Conservation (phyloP, 2,329 filamentous ascomycete species). For the Tothia fuscella region DNA sequence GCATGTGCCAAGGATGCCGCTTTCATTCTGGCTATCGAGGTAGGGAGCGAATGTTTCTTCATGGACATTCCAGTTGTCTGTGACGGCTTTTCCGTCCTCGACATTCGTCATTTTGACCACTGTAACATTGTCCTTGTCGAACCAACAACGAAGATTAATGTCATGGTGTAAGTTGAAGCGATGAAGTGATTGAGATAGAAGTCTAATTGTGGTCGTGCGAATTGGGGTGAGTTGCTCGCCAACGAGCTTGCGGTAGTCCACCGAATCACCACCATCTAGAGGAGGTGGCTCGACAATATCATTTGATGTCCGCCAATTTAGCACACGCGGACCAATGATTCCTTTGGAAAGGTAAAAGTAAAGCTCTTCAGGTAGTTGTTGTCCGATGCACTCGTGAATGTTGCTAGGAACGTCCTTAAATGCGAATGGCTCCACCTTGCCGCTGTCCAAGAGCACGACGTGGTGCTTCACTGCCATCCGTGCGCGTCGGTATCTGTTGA, state of each 20-base stretch:
- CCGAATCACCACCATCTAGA: slow-evolving; percentile 67
- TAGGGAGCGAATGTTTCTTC: background rate
- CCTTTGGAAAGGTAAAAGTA: slow-evolving; percentile 82
- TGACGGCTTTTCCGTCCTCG: background rate
- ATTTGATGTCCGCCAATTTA: slow-evolving; percentile 71
- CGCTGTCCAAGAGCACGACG: slow-evolving; percentile 65
- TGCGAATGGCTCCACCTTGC: slow-evolving; percentile 64
- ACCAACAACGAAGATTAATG: slow-evolving; percentile 74
- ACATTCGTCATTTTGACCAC: slow-evolving; percentile 2
- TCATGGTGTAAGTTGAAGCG: slow-evolving; percentile 73
- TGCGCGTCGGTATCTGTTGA: slow-evolving; percentile 77
- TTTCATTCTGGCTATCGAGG: background rate
- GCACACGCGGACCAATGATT: slow-evolving; percentile 63
- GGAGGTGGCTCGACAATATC: slow-evolving; percentile 73
- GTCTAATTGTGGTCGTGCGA: slow-evolving; percentile 62
- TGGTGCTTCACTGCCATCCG: slow-evolving; percentile 80
- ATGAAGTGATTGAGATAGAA: slow-evolving; percentile 69
- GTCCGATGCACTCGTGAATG: slow-evolving; percentile 80
- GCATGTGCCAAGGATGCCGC: background rate
- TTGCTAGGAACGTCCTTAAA: slow-evolving; percentile 65
- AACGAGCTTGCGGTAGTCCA: slow-evolving; percentile 71
- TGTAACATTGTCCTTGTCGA: slow-evolving; percentile 49
- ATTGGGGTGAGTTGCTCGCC: slow-evolving; percentile 61
- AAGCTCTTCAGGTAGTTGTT: slow-evolving; percentile 78
- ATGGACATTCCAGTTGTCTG: slow-evolving; percentile 8